A percentile compares a stretch with the other conserved stretches of the same genome.
phyloP scores from a whole-genome alignment of 768 basidiomycete species.

The Macrolepiota dolichaula region DNA sequence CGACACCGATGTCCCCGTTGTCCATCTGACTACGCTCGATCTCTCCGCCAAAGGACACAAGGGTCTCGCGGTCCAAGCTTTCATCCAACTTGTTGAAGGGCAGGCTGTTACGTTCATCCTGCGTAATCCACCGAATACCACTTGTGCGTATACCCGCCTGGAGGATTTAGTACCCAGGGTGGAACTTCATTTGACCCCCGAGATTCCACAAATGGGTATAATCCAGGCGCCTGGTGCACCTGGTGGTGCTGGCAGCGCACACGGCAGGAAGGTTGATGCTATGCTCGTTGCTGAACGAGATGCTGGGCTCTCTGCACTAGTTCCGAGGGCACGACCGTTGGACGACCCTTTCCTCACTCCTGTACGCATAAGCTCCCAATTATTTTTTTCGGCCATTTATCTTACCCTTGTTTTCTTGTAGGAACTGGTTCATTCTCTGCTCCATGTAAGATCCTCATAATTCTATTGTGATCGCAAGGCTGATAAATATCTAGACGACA shows the following conservation, averaged over 20 bases:
- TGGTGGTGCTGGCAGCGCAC: background rate
- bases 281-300: background rate
- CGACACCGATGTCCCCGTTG: constrained; percentile 36
- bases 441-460: constrained; percentile 40
- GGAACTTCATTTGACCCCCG: background rate
- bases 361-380: constrained; percentile 54
- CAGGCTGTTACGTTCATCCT: constrained; percentile 90
- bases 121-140: constrained; percentile 51
- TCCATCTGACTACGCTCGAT: constrained; percentile 62
- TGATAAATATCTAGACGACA: constrained; percentile 44
- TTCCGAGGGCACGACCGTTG: background rate
- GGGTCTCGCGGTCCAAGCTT: constrained; percentile 57
- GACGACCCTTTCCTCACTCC: constrained; percentile 70
- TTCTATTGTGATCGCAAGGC: background rate
- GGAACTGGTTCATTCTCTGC: constrained; percentile 55
- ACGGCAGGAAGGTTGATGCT: background rate
- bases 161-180: background rate
- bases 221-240: background rate
- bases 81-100: constrained; percentile 73
- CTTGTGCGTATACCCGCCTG: constrained; percentile 7
- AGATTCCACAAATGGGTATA: background rate
- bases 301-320: background rate
- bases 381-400: constrained; percentile 22
- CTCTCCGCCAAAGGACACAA: constrained; percentile 70
- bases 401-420: constrained; percentile 18